A percentile compares a stretch with the other conserved stretches of the same genome.
These are phyloP conservation scores for Boechera divaricarpa DNA, from an alignment of 345 rosid genomes.

Conservation along the genomic window DNA sequence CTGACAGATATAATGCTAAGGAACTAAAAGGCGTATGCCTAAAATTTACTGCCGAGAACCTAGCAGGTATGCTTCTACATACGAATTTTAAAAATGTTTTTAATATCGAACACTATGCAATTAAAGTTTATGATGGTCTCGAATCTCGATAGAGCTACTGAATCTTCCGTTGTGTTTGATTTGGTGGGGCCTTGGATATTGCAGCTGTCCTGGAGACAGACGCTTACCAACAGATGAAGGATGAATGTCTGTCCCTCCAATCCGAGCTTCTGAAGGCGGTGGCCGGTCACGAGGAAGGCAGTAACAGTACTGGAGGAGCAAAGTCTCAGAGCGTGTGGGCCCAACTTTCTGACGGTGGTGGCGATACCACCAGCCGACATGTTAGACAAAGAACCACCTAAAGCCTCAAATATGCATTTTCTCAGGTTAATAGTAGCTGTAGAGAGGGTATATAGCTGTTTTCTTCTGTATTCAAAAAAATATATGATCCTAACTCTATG, in stretches of 20 bases:
- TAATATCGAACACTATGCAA: not conserved
- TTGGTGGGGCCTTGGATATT: constrained; percentile 21
- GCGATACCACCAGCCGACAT: constrained; percentile 65
- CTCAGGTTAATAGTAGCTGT: constrained; percentile 39
- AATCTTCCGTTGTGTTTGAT: constrained; percentile 17
- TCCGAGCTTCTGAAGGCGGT: constrained; percentile 84
- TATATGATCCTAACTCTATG: not conserved
- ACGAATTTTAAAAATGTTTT: not conserved
- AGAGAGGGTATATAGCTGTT: constrained; percentile 34
- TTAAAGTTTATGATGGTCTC: constrained; percentile 4
- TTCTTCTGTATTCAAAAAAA: not conserved
- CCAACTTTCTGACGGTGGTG: constrained; percentile 79
- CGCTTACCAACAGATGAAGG: constrained; percentile 80
- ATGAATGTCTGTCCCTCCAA: constrained; percentile 72
- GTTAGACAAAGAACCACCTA: constrained; percentile 70
- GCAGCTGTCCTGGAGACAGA: constrained; percentile 93
- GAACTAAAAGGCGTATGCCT: constrained; percentile 80
- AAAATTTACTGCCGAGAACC: constrained; percentile 74
- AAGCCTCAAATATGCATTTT: constrained; percentile 13
- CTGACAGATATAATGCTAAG: constrained; percentile 84
- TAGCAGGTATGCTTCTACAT: constrained; percentile 72
- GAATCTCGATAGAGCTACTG: not conserved
- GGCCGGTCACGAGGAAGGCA: constrained; percentile 78
- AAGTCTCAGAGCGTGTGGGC: constrained; percentile 87
- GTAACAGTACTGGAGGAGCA: constrained; percentile 64